Evolutionary conservation across 2,329 filamentous ascomycete genomes (phyloP), one percentile per base, ranked within the genome.

Genomic region (Arthrobotrys megalospora): DNA sequence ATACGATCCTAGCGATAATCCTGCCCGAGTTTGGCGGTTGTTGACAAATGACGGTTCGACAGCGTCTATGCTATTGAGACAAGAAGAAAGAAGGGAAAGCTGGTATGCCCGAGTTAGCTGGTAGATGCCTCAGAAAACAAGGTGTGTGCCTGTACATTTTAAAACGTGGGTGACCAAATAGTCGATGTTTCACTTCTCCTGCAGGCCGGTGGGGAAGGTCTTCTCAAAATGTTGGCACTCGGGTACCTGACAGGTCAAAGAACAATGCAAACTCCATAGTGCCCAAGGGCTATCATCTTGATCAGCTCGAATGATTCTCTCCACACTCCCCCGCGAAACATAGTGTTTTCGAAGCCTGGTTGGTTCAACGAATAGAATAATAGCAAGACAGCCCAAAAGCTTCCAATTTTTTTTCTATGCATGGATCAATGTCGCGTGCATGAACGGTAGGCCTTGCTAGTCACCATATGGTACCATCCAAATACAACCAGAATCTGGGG

Each of bases 151-250:
- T 75, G 53, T 16, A 64, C n/a, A 41, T 48, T 52, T 75, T 36
- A 63, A 68, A 67, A 60, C 70, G 41, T 47, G 24, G 24, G 66
- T 24, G 50, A 60, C 60, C 12, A 66, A 73, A 73, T 19, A 36
- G 48, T 63, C 50, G 48, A 53, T 73, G 69, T 73, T 53, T 73
- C 48, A 73, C 34, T 43, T 47, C 19, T 67, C 43, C 45, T 62
- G 70, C n/a, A n/a, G n/a, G n/a, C n/a, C n/a, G n/a, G n/a, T 75
- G 63, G 53, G 70, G 70, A 75, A 75, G 70, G 70, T 75, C 34
- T 52, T 28, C 8, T 48, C 21, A 47, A 53, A 63, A 36, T 52
- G 24, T 32, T 55, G 36, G 14, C 16, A 67, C 24, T 34, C 43
- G 43, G 70, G 48, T 67, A 67, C 70, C 45, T 67, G 70, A 75